Base-by-base conservation (phyloP, 176 grass and related monocot genomes). In the Echinochloa phyllopogon region DNA sequence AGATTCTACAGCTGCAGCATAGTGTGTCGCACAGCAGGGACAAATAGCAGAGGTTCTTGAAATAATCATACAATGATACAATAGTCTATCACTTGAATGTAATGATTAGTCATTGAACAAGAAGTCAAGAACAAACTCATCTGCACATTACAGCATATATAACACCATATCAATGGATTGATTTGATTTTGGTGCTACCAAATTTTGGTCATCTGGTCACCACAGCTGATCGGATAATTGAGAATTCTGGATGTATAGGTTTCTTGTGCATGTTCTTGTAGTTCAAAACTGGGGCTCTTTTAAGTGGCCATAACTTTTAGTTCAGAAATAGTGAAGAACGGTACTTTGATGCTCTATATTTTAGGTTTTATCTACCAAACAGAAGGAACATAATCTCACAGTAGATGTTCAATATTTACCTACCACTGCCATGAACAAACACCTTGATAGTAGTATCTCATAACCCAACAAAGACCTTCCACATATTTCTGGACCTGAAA, bases 341-440 rank as follows among this genome's bases (percentile, higher is more conserved):
- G 40, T 38, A 16, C 8, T 52, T 40, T 39, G 21, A 2, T 20
- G 24, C 8, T 62, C 40, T 6, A 72, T 72, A 86, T 43, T 72
- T 84, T 56, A 41, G 77, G 77, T 84, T 47, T 50, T 74, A 51
- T 76, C 58, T 74, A 68, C 53, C 27, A 51, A 21, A 86, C 24
- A 38, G 21, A 61, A 71, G 20, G n/a, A 39, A 29, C 53, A 80
- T 62, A 84, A 47, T 71, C 63, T 87, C 25, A 78, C 16, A 65
- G 20, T 78, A 74, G 49, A 82, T 63, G 73, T 67, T 83, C 63
- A 87, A 64, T 24, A 70, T 82, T 88, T 85, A 86, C 91, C 66
- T 92, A 99, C 96, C 96, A 99, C 60, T 84, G 96, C 96, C 96
- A 99, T 69, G 96, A 99, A 83, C 96, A 99, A 90, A 99, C 96